Evolutionary conservation across 2,329 filamentous ascomycete species (phyloP).

Genomic region (Stachybotrys chartarum): DNA sequence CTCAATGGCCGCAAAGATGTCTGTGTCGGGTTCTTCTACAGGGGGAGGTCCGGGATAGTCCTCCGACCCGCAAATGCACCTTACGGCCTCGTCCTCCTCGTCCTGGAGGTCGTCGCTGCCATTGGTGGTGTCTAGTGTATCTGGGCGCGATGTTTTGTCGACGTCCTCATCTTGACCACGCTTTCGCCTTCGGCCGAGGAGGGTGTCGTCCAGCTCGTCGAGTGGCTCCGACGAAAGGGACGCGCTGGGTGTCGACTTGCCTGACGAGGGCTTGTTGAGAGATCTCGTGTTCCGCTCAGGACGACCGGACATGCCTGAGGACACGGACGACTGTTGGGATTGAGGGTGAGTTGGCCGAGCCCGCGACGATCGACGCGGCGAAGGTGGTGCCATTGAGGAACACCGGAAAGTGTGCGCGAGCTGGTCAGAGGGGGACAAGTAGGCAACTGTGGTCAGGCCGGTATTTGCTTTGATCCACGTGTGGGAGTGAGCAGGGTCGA

Average conservation of each 20-base stretch:
- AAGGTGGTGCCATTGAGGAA: conserved; percentile 51
- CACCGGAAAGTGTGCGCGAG: conserved; percentile 11
- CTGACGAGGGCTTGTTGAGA: conserved; percentile 63
- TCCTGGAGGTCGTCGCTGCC: conserved; percentile 62
- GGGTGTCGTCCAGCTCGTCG: conserved; percentile 62
- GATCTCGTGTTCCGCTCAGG: conserved; percentile 67
- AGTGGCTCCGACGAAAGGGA: conserved; percentile 64
- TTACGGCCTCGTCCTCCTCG: conserved; percentile 87
- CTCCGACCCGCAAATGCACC: conserved; percentile 89
- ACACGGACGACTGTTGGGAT: conserved; percentile 72
- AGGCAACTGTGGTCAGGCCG: conserved; percentile 2
- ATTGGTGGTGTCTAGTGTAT: conserved; percentile 46
- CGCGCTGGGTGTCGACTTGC: conserved; percentile 69
- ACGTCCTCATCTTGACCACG: conserved; percentile 61
- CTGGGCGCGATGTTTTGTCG: conserved; percentile 35
- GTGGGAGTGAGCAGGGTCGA: conserved; percentile 1
- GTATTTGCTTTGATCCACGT: conserved; percentile 2
- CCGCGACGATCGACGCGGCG: conserved; percentile 85
- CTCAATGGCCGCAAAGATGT: conserved; percentile 52
- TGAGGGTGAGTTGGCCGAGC: conserved; percentile 72
- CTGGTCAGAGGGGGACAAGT: conserved; percentile 5
- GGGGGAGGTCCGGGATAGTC: conserved; percentile 85
- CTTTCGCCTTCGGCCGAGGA: conserved; percentile 71
- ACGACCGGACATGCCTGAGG: conserved; percentile 70
- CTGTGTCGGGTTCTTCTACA: conserved; percentile 50